Evolutionary conservation across 2,329 filamentous ascomycete species (phyloP), one percentile per base, ranked within the genome.

Genomic region (Purpureocillium takamizusanense): DNA sequence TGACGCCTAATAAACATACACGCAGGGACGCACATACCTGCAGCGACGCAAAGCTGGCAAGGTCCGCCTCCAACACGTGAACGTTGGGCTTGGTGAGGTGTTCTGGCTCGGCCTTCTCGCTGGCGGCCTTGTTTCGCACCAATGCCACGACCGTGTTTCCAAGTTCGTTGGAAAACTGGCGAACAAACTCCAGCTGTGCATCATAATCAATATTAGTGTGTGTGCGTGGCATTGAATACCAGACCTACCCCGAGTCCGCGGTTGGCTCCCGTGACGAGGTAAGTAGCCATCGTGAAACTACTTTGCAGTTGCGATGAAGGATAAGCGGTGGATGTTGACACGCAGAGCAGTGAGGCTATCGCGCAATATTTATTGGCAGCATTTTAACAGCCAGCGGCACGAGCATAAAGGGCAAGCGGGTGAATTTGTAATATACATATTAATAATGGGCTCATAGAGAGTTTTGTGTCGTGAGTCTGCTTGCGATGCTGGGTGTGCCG

Each of bases 71-170:
- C 40, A 69, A 37, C 37, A 66, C 40, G 45, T 63, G 59, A 31
- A 65, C 46, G 36, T 65, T 65, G 10, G 50, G 30, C 36, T 49
- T 41, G 4, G 45, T 36, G 7, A 44, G 33, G 5, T 15, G 10
- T 11, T 14, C 4, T 14, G 31, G 14, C 14, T n/a, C 31, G 3
- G 31, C 31, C 11, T 33, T 33, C 14, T 33, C 16, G 12, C 55
- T 51, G 4, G 63, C 43, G 21, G 54, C 46, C 30, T 54, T 41
- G 42, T 55, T 51, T 38, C 65, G 59, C 27, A 65, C 62, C 17
- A 66, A 46, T 16, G 58, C 62, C 31, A 67, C 49, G 33, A 67
- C 52, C 9, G 53, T 62, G 48, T 60, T 60, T 35, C 51, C 45
- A 7, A 47, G 31, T 37, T 53, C 44, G 48, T 38, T 48, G 36